Evolutionary conservation across 371 early-diverging fungal species (phyloP), one percentile per base, ranked within the genome.

Genomic region (Batkoa obscura): DNA sequence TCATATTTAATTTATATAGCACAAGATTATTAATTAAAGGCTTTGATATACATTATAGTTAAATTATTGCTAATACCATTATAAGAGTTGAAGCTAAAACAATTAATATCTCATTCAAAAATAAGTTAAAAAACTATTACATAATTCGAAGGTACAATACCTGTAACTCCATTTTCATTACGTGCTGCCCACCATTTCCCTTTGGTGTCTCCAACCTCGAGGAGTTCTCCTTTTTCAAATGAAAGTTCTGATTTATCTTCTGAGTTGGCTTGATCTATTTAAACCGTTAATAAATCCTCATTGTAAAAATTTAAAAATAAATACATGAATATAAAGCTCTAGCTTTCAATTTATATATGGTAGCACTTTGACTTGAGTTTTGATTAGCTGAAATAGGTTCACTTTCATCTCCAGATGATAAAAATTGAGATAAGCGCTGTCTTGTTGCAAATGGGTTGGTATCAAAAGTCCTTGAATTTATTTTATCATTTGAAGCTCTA

Each of bases 131-230:
- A 41, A 41, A 41, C 10, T 8, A 41, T 54, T 54, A 54, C 55
- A 52, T 90, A 94, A 72, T 94, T 94, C 67, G 83, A 82, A 47
- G 95, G 95, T n/a, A 83, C 91, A 70, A 94, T 92, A 59, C 95
- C 95, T 12, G 76, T 66, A 5, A 73, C 60, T 13, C 92, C 93
- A 60, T 89, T 83, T 39, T 68, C 65, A 56, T 81, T 81, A 55
- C 81, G 78, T 42, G 87, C 94, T 67, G 86, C 83, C 94, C 94
- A 94, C 94, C 94, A 94, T 62, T 90, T 88, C 65, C 94, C 94
- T 68, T 84, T 79, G 63, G 76, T 86, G 65, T 91, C 90, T 34
- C 84, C 66, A 58, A 95, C 79, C 35, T 87, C 87, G 60, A 95
- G 65, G 1, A 75, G 51, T 53, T 94, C 92, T 59, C 81, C 86